Evolutionary conservation across 225 moss, liverwort and hornwort genomes (phyloP).

Genomic region (Ulota crispa): DNA sequence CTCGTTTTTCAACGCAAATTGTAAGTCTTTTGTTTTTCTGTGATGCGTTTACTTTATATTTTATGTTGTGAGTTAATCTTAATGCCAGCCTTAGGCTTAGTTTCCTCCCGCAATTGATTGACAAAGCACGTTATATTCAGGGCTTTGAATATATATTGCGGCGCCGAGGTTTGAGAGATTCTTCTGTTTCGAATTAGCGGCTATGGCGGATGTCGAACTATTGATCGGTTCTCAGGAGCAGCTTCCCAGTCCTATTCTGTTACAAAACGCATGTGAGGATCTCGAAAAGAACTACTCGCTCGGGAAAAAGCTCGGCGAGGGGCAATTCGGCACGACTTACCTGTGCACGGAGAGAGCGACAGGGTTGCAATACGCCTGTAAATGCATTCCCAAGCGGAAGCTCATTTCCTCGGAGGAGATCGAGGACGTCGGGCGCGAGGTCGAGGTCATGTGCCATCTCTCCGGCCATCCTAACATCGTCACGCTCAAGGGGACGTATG

Average conservation of each 20-base stretch:
- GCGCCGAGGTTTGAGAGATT: neutral
- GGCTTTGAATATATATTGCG: neutral
- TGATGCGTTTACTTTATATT: neutral
- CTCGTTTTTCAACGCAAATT: slow-evolving; percentile 8
- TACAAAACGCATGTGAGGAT: slow-evolving; percentile 60
- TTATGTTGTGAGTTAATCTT: neutral
- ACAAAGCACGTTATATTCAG: neutral
- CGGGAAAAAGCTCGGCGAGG: slow-evolving; percentile 71
- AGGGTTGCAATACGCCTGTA: slow-evolving; percentile 64
- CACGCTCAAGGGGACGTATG: slow-evolving; percentile 58
- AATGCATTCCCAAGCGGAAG: slow-evolving; percentile 82
- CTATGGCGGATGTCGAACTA: slow-evolving; percentile 37
- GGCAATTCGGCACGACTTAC: slow-evolving; percentile 83
- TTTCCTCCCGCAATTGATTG: neutral
- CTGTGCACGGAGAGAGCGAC: slow-evolving; percentile 77
- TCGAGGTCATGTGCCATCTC: slow-evolving; percentile 82
- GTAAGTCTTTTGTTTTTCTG: slow-evolving; percentile 12
- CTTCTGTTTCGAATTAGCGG: neutral
- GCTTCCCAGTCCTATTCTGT: slow-evolving; percentile 13
- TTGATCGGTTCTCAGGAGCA: slow-evolving; percentile 37
- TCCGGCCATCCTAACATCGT: slow-evolving; percentile 75
- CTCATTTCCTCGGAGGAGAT: slow-evolving; percentile 68
- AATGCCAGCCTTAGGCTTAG: slow-evolving; percentile 2
- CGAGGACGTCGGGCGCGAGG: slow-evolving; percentile 81
- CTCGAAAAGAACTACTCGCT: slow-evolving; percentile 61